Conservation (phyloP, 1,284 basidiomycete species). For the Papiliotrema laurentii region DNA sequence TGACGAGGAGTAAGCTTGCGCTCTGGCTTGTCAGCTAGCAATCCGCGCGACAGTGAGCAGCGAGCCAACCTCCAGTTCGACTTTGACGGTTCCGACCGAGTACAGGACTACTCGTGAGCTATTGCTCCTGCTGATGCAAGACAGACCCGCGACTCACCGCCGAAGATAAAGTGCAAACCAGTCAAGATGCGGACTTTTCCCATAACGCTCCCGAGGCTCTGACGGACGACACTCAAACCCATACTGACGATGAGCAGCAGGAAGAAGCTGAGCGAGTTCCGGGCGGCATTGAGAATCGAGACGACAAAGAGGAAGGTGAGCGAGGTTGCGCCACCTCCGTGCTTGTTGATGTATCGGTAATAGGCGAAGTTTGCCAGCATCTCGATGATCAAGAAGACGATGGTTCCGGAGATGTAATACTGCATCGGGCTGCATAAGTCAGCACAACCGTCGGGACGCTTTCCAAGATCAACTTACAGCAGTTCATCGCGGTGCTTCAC, state of each 20-base stretch:
- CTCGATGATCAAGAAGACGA: conserved; percentile 84
- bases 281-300: conserved; percentile 79
- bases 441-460: conserved; percentile 1
- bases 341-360: conserved; percentile 74
- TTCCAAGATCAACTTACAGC: conserved; percentile 46
- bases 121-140: too few species aligned
- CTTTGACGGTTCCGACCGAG: conserved; percentile 84
- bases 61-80: conserved; percentile 68
- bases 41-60: conserved; percentile 17
- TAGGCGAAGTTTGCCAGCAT: conserved; percentile 74
- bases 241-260: conserved; percentile 86
- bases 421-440: conserved; percentile 47
- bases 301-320: conserved; percentile 82
- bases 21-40: conserved; percentile 46
- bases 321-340: conserved; percentile 68
- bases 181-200: conserved; percentile 44
- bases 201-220: conserved; percentile 46
- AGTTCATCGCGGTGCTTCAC: conserved; percentile 76
- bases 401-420: conserved; percentile 90
- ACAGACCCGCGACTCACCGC: conserved; percentile 61
- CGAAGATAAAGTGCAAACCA: conserved; percentile 78
- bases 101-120: conserved; percentile 63
- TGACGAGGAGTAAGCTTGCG: conserved; percentile 69
- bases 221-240: conserved; percentile 69
- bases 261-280: conserved; percentile 93